Evolutionary conservation across 768 basidiomycete genomes (phyloP).

Genomic region (Phylloporus sp.): DNA sequence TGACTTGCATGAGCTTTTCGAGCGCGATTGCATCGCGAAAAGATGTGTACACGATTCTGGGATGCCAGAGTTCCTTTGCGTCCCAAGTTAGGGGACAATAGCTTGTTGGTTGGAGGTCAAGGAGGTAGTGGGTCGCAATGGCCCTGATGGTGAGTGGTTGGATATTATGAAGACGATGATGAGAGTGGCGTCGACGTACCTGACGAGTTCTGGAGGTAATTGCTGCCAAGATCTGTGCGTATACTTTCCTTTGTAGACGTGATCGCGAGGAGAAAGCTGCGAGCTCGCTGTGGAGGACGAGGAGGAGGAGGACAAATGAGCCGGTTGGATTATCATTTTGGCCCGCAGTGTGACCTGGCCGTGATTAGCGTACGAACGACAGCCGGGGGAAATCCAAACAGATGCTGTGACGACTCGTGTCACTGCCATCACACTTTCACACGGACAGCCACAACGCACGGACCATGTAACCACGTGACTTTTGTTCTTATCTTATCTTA

Average conservation of each 20-base stretch:
- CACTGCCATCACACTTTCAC: slow-evolving; percentile 25
- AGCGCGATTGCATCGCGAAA: slow-evolving; percentile 59
- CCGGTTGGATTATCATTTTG: slow-evolving; percentile 30
- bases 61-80: slow-evolving; percentile 52
- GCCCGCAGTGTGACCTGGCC: slow-evolving; percentile 34
- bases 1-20: slow-evolving; percentile 59
- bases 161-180: slow-evolving; percentile 13
- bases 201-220: slow-evolving; percentile 55
- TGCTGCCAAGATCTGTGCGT: slow-evolving; percentile 58
- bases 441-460: slow-evolving; percentile 26
- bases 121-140: slow-evolving; percentile 47
- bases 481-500: slow-evolving; percentile 21
- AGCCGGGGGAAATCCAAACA: slow-evolving; percentile 33
- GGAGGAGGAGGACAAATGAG: slow-evolving; percentile 11
- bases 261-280: slow-evolving; percentile 14
- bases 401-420: slow-evolving; percentile 27
- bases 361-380: slow-evolving; percentile 35
- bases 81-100: slow-evolving; percentile 49
- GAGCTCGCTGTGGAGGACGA: slow-evolving; percentile 16
- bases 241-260: slow-evolving; percentile 53
- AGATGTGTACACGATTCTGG: slow-evolving; percentile 54
- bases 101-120: slow-evolving; percentile 38
- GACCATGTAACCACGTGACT: slow-evolving; percentile 19
- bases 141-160: slow-evolving; percentile 13
- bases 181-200: slow-evolving; percentile 40